Evolutionary conservation across 2,329 filamentous ascomycete species (phyloP).

Genomic region (Pleomassaria siparia): DNA sequence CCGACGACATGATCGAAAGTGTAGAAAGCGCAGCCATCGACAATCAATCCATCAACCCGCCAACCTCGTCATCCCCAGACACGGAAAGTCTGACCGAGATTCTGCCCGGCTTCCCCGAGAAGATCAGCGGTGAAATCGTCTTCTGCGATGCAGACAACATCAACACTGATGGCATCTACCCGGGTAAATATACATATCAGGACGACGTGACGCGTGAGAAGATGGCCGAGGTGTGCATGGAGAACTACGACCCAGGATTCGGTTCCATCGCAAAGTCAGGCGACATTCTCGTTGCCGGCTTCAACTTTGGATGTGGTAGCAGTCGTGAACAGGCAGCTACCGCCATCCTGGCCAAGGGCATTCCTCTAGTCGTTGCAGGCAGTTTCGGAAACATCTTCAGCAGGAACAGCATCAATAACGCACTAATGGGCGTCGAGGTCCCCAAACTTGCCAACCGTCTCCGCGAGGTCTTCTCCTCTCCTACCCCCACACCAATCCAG

Average conservation of each 20-base stretch:
- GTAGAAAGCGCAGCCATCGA: conserved; percentile 41
- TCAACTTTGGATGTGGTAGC: conserved; percentile 84
- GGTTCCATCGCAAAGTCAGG: conserved; percentile 61
- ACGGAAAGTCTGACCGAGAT: conserved; percentile 63
- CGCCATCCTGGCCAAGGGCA: conserved; percentile 76
- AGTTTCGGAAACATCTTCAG: conserved; percentile 85
- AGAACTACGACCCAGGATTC: conserved; percentile 85
- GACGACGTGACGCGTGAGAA: conserved; percentile 73
- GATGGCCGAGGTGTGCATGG: conserved; percentile 91
- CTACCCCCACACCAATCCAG: conserved; percentile 26
- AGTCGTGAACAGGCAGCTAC: conserved; percentile 88
- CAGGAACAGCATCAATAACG: conserved; percentile 79
- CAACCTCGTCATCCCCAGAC: conserved; percentile 31
- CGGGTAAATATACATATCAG: conserved; percentile 89
- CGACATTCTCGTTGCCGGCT: conserved; percentile 83
- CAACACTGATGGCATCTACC: conserved; percentile 91
- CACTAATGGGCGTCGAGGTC: conserved; percentile 70
- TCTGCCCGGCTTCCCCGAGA: conserved; percentile 82
- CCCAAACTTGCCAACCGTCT: conserved; percentile 67
- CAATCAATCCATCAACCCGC: conserved; percentile 32
- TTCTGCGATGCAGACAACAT: conserved; percentile 86
- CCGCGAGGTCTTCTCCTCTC: conserved; percentile 58
- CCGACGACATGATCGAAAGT: conserved; percentile 63
- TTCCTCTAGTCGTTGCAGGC: conserved; percentile 76
- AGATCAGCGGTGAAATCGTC: conserved; percentile 80